Conservation (phyloP, 495 filamentous ascomycete genomes). For the Hyaloscypha bicolor region DNA sequence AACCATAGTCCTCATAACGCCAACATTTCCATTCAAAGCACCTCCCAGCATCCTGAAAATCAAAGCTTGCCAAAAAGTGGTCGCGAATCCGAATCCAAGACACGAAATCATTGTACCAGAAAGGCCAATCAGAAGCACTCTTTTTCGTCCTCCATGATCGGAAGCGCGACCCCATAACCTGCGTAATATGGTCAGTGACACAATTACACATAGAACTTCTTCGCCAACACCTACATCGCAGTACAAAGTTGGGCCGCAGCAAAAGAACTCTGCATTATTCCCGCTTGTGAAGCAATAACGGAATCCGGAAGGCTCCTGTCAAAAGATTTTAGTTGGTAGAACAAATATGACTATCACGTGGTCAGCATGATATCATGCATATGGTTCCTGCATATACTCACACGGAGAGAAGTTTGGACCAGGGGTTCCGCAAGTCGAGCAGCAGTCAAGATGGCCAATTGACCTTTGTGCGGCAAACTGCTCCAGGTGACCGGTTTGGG, state of each 20-base stretch:
- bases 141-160: constrained; percentile 70
- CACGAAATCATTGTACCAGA: constrained; percentile 70
- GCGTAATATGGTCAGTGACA: background rate
- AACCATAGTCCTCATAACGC: constrained; percentile 81
- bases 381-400: constrained; percentile 24
- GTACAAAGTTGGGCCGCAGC: constrained; percentile 83
- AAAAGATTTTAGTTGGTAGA: constrained; percentile 76
- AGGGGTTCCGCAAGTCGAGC: constrained; percentile 79
- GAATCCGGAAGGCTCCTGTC: constrained; percentile 64
- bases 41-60: constrained; percentile 75
- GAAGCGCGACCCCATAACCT: constrained; percentile 72
- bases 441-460: constrained; percentile 73
- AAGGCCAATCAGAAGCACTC: constrained; percentile 75
- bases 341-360: constrained; percentile 65
- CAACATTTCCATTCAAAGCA: constrained; percentile 80
- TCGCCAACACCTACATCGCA: constrained; percentile 50
- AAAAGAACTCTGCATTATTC: constrained; percentile 77
- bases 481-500: constrained; percentile 58
- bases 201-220: background rate
- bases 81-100: constrained; percentile 80
- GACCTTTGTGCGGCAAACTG: constrained; percentile 71
- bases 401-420: constrained; percentile 73
- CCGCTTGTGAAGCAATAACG: constrained; percentile 74
- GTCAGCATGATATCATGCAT: background rate
- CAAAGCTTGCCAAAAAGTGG: constrained; percentile 69